phyloP scores from a whole-genome alignment of 2,329 filamentous ascomycete species.

The Myriangium duriaei region DNA sequence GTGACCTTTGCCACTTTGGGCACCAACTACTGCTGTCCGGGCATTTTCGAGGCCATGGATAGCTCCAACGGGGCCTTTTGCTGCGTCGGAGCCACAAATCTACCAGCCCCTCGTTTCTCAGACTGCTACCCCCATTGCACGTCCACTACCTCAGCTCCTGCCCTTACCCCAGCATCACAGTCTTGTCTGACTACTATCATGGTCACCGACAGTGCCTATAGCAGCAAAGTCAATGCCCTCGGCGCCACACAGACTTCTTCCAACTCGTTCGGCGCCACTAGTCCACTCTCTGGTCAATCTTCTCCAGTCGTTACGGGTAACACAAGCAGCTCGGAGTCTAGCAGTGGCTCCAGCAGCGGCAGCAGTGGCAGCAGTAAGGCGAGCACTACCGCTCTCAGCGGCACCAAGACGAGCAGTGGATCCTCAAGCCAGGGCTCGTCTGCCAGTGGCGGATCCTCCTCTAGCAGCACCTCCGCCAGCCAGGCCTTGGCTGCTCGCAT shows the following conservation, averaged over 20 bases:
- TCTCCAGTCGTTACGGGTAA: not conserved
- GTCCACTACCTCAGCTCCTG: not conserved
- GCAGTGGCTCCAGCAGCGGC: not conserved
- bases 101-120: slow-evolving; percentile 6
- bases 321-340: not conserved
- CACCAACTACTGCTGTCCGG: slow-evolving; percentile 7
- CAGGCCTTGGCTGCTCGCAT: slow-evolving; percentile 4
- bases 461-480: slow-evolving; percentile 2
- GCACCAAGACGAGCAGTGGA: not conserved
- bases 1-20: slow-evolving; percentile 4
- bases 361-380: too few relatives aligned
- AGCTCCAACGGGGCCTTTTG: slow-evolving; percentile 1
- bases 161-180: slow-evolving; percentile 3
- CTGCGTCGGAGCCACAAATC: slow-evolving; percentile 3
- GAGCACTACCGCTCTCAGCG: not conserved
- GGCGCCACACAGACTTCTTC: slow-evolving; percentile 1
- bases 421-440: slow-evolving; percentile 3
- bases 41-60: slow-evolving; percentile 4
- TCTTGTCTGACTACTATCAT: slow-evolving; percentile 7
- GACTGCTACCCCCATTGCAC: slow-evolving; percentile 9
- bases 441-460: not conserved
- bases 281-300: not conserved
- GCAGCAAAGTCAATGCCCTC: slow-evolving; percentile 7
- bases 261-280: not conserved
- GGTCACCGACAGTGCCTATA: slow-evolving; percentile 6